Percentiles rank a stretch among this genome's conserved stretches.
Conservation (phyloP, 108 stramenopile species). For the Pseudonitzschia delicatissima region DNA sequence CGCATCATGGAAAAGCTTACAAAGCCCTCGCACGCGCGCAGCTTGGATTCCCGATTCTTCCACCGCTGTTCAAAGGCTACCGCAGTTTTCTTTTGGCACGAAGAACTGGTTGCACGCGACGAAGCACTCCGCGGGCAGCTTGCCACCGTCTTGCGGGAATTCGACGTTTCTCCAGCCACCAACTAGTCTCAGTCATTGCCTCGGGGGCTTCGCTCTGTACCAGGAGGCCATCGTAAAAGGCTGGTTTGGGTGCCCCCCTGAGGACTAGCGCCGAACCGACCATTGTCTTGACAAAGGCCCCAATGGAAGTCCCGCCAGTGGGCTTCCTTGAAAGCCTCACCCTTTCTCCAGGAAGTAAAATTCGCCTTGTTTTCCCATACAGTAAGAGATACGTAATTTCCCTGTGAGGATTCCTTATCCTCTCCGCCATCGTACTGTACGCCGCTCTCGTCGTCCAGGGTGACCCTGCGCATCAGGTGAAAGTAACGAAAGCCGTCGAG, state of each 20-base stretch:
- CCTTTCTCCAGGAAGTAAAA: slow-evolving; percentile 78
- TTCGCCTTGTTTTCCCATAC: slow-evolving; percentile 85
- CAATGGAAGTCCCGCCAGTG: slow-evolving; percentile 85
- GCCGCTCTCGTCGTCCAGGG: slow-evolving; percentile 26
- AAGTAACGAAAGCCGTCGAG: slow-evolving; percentile 87
- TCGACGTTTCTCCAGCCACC: slow-evolving; percentile 83
- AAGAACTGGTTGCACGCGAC: slow-evolving; percentile 85
- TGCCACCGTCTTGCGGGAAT: slow-evolving; percentile 56
- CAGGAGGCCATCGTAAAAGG: slow-evolving; percentile 81
- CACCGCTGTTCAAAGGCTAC: slow-evolving; percentile 77
- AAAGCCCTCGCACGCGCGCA: slow-evolving; percentile 80
- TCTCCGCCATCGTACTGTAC: slow-evolving; percentile 29
- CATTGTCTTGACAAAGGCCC: slow-evolving; percentile 81
- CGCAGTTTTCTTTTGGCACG: slow-evolving; percentile 56
- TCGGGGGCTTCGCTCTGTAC: slow-evolving; percentile 46
- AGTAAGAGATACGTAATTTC: slow-evolving; percentile 83
- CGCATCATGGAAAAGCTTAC: slow-evolving; percentile 70
- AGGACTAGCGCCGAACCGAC: slow-evolving; percentile 66
- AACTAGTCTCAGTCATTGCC: slow-evolving; percentile 54
- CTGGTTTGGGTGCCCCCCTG: slow-evolving; percentile 70
- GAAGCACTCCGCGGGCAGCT: slow-evolving; percentile 69
- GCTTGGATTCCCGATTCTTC: slow-evolving; percentile 56
- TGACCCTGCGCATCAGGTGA: slow-evolving; percentile 78
- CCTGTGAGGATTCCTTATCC: slow-evolving; percentile 25
- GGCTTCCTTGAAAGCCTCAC: slow-evolving; percentile 91